These are phyloP conservation scores for Luzula sylvatica DNA, from an alignment of 176 grass and related monocot species.

Conservation along the genomic window DNA sequence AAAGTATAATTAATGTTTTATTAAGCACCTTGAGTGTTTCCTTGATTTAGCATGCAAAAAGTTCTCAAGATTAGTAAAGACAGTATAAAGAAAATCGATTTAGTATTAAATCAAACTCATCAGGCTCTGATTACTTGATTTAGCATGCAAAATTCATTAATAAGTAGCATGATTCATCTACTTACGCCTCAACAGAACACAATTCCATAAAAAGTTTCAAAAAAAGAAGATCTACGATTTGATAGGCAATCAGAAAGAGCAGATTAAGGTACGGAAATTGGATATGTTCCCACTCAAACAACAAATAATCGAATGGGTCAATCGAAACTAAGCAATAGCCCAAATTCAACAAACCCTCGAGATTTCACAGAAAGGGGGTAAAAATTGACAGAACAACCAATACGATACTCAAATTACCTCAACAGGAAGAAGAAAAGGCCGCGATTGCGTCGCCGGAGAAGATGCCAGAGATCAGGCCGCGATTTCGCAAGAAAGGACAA, in stretches of 20 bases:
- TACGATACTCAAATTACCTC: no score
- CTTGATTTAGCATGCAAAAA: constrained; percentile 39
- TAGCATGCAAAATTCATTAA: not conserved
- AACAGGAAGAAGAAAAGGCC: no score
- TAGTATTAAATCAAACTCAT: not conserved
- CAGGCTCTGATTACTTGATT: not conserved
- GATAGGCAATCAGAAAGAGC: not conserved
- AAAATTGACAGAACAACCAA: no score
- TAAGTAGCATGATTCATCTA: not conserved
- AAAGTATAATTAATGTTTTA: no score
- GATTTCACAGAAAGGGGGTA: no score
- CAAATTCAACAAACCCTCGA: no score
- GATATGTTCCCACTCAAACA: not conserved
- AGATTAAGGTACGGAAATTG: not conserved
- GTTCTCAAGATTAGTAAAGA: not conserved
- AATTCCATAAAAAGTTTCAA: not conserved
- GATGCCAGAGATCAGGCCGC: no score
- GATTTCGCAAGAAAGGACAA: no score
- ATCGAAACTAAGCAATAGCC: no score
- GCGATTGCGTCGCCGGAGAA: no score
- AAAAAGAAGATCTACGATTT: not conserved
- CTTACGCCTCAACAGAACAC: not conserved
- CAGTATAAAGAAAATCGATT: not conserved
- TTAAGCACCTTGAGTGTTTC: constrained; percentile 60
- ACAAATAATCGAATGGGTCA: not conserved